These are phyloP conservation scores for Zygoascus tannicola DNA, from an alignment of 805 yeast species.

Conservation along the genomic window DNA sequence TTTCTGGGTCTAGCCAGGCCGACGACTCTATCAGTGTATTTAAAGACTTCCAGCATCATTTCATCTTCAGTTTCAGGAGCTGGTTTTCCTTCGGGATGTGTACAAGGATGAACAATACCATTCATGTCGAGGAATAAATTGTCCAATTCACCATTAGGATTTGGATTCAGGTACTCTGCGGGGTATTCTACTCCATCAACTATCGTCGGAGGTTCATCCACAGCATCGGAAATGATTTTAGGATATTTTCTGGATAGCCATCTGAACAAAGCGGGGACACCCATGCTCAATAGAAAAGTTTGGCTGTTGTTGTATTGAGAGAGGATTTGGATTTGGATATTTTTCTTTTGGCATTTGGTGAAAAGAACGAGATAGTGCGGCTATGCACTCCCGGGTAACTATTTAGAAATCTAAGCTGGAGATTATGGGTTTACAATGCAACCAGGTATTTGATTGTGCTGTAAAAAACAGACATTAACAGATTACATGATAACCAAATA, in stretches of 20 bases:
- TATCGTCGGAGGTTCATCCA: conserved; percentile 53
- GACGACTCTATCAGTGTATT: conserved; percentile 83
- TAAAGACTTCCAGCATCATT: conserved; percentile 89
- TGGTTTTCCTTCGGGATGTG: conserved; percentile 94
- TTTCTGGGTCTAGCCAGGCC: conserved; percentile 94
- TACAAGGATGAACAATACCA: conserved; percentile 98
- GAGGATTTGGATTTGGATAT: no score
- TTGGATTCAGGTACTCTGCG: conserved; percentile 59
- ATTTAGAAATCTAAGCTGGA: no score
- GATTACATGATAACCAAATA: no score
- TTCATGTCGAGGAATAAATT: conserved; percentile 95
- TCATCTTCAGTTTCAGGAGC: conserved; percentile 96
- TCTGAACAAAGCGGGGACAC: conserved; percentile 96
- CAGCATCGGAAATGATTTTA: conserved; percentile 81
- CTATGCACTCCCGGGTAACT: no score
- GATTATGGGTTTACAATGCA: no score
- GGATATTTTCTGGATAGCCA: conserved; percentile 94
- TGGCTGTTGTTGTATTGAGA: no score
- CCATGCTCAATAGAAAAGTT: no score
- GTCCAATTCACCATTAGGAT: conserved; percentile 94
- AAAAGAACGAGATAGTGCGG: no score
- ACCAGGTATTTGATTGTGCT: no score
- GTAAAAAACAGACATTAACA: no score
- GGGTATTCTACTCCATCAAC: conserved; percentile 58
- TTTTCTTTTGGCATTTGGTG: no score